Base-by-base conservation (phyloP, 306 rosid genomes). In the Pyrus pyrifolia region DNA sequence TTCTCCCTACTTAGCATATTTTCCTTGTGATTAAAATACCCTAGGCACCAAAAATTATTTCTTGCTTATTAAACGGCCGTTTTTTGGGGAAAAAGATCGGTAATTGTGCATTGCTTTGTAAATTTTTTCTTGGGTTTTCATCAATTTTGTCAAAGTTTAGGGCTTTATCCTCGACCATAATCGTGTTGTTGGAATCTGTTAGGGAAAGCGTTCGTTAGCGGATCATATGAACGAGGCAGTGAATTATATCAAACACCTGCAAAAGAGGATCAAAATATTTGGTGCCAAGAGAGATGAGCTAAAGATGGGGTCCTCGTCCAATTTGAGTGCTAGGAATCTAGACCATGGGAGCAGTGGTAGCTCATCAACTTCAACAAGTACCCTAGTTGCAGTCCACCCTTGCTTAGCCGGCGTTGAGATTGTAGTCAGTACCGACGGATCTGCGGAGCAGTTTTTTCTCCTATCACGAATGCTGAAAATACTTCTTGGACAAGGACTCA, bases 371-470 rank as follows among this genome's bases (percentile, higher is more conserved):
- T 72, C 60, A 45, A 17, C 70, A 18, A 42, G 59, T 58, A 79
- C 75, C 9, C 64, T 70, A 51, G 83, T 83, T 71, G 13, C 31
- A 51, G 85, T 88, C 83, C 84, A 78, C 25, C 84, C 86, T 49
- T 85, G 83, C 27, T 57, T 25, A 6, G 82, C 79, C 2, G 91
- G 96, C 10, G 65, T 87, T 70, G 90, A 91, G 84, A 81, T 88
- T 76, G 64, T 78, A 55, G 79, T 88, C 70, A 75, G 69, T 11
- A 66, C 74, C 22, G 46, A 66, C 58, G 35, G 70, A 31, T 68
- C 49, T 59, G 7, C 5, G 6, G 52, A 68, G 14, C 58, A 27
- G 35, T 30, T 46, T 70, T 76, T 66, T 3, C 58, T 80, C 33
- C 45, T 83, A 27, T 79, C 86, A 60, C 76, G 67, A 67, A 46